phyloP scores from a whole-genome alignment of 768 basidiomycete species.

The Daedaleopsis sinensis region DNA sequence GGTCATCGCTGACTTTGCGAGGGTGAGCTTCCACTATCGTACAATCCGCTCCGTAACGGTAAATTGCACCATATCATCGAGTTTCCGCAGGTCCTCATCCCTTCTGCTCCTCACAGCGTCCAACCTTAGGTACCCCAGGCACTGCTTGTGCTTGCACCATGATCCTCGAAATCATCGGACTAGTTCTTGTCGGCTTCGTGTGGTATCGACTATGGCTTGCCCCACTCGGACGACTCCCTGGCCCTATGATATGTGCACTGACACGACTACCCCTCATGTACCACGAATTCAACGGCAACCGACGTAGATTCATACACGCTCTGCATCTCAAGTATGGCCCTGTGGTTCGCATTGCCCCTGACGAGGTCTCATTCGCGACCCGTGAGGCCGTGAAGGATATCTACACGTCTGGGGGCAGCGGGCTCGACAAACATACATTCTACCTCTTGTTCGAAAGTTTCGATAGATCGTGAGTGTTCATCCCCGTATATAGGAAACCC shows the following conservation, averaged over 20 bases:
- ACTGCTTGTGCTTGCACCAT: neutral
- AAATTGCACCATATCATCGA: no score
- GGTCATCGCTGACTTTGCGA: no score
- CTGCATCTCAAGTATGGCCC: constrained; percentile 24
- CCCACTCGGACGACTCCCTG: constrained; percentile 17
- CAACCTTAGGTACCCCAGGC: no score
- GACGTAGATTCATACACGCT: constrained; percentile 21
- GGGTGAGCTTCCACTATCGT: no score
- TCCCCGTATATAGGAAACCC: no score
- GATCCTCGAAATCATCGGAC: neutral
- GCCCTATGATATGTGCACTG: constrained; percentile 16
- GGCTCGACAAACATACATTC: constrained; percentile 24
- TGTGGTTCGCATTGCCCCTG: constrained; percentile 22
- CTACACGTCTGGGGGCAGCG: constrained; percentile 26
- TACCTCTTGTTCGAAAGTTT: constrained; percentile 21
- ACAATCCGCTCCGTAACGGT: no score
- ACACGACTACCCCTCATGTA: constrained; percentile 23
- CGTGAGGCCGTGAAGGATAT: constrained; percentile 27
- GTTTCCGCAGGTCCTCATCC: no score
- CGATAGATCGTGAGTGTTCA: constrained; percentile 12
- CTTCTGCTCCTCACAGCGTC: no score
- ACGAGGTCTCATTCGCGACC: constrained; percentile 26
- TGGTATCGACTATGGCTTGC: constrained; percentile 15
- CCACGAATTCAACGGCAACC: constrained; percentile 20
- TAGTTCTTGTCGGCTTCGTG: neutral